phyloP scores from a whole-genome alignment of 108 stramenopile species.

The Stephanodiscus triporus region DNA sequence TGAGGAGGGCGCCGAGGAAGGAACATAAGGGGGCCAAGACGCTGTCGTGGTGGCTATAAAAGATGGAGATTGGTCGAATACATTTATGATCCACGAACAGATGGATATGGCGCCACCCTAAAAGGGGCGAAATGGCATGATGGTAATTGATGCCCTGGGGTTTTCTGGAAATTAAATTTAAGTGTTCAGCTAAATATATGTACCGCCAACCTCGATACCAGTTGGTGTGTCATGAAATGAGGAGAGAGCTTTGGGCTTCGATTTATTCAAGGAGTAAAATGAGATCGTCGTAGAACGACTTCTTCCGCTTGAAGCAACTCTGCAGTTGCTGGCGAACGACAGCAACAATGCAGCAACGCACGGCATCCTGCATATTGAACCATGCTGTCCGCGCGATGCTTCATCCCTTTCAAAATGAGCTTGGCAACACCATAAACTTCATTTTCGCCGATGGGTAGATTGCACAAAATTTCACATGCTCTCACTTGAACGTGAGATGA shows the following conservation, averaged over 20 bases:
- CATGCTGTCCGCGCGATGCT: slow-evolving; percentile 16
- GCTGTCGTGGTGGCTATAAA: too few relatives aligned
- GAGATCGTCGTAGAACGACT: slow-evolving; percentile 1
- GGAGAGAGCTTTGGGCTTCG: too few relatives aligned
- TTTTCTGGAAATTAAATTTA: too few relatives aligned
- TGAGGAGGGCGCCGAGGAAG: too few relatives aligned
- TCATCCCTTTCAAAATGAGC: slow-evolving; percentile 30
- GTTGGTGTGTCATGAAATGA: not conserved
- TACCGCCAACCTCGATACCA: not conserved
- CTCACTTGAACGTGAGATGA: slow-evolving; percentile 12
- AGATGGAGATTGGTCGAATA: too few relatives aligned
- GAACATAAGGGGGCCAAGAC: too few relatives aligned
- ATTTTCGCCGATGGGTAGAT: slow-evolving; percentile 12
- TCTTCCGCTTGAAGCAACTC: slow-evolving; percentile 11
- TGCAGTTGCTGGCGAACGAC: slow-evolving; percentile 14
- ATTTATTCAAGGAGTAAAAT: not conserved
- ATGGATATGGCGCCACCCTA: too few relatives aligned
- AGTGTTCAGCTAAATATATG: too few relatives aligned
- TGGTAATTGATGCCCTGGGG: too few relatives aligned
- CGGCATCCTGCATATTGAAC: slow-evolving; percentile 38
- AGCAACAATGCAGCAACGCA: slow-evolving; percentile 33
- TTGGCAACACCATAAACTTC: slow-evolving; percentile 16
- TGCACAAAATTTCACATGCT: slow-evolving; percentile 26
- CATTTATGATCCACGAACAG: too few relatives aligned
- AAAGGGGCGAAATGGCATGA: too few relatives aligned